Conservation (phyloP, 139 green algal genomes). For the Tetradesmus obliquus region DNA sequence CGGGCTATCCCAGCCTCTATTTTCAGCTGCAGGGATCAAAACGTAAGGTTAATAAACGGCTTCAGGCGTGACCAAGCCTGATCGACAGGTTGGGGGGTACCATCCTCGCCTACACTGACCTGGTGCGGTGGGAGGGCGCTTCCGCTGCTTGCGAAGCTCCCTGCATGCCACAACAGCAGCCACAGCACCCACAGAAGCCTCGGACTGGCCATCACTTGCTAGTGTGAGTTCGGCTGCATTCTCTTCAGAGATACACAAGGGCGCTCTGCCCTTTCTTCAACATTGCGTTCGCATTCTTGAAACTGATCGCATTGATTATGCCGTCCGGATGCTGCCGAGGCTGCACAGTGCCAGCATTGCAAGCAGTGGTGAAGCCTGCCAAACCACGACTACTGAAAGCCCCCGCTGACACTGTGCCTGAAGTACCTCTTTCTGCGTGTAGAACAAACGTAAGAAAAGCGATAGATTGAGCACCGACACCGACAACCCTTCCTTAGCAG, state of each 20-base stretch:
- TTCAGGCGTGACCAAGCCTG: neutral
- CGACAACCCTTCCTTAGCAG: neutral
- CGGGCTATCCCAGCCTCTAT: neutral
- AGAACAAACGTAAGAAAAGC: neutral
- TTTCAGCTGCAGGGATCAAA: neutral
- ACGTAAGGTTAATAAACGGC: neutral
- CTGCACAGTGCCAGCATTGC: neutral
- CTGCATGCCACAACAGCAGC: conserved; percentile 34
- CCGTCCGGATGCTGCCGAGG: neutral
- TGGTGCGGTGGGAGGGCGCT: neutral
- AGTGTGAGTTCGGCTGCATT: neutral
- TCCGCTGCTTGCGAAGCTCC: neutral
- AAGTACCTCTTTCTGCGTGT: neutral
- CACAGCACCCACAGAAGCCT: conserved; percentile 32
- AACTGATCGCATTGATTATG: neutral
- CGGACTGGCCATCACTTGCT: neutral
- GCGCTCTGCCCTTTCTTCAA: neutral
- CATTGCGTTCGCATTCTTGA: neutral
- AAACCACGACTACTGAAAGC: neutral
- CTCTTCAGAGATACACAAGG: neutral
- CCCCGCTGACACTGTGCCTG: neutral
- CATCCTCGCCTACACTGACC: neutral
- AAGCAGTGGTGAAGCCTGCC: neutral
- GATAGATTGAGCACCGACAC: neutral
- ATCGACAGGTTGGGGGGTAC: neutral